phyloP scores from a whole-genome alignment of 139 green algal genomes.

The Chlamydomonas sp. region DNA sequence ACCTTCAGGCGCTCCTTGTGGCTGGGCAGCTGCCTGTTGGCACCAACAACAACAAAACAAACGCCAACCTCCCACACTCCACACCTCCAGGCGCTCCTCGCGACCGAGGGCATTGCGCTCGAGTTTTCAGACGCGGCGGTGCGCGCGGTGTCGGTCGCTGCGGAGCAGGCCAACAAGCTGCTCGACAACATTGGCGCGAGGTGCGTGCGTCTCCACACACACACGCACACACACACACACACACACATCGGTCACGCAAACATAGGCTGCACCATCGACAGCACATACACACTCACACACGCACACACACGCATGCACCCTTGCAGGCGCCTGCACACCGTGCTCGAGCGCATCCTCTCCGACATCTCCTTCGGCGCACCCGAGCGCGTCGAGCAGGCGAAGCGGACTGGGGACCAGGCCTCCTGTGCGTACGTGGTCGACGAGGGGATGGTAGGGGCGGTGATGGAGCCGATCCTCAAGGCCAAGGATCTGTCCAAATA shows the following conservation, averaged over 20 bases:
- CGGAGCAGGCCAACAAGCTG: constrained; percentile 63
- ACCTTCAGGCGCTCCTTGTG: not conserved
- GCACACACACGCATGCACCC: too few species aligned
- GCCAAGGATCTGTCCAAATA: constrained; percentile 70
- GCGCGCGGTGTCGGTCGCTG: constrained; percentile 61
- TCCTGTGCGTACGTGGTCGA: constrained; percentile 44
- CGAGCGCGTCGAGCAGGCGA: constrained; percentile 49
- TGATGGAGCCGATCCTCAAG: constrained; percentile 57
- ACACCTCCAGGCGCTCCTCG: constrained; percentile 67
- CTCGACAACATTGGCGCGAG: constrained; percentile 93
- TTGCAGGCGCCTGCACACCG: constrained; percentile 81
- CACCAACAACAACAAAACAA: too few species aligned
- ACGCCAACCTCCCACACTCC: too few species aligned
- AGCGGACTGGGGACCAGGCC: not conserved
- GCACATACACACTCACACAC: too few species aligned
- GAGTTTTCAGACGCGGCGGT: constrained; percentile 76
- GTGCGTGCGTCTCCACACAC: too few species aligned
- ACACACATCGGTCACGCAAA: too few species aligned
- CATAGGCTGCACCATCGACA: too few species aligned
- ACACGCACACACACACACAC: too few species aligned
- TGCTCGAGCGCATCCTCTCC: constrained; percentile 90
- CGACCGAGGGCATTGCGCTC: constrained; percentile 83
- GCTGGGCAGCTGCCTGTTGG: too few species aligned
- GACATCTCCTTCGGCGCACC: constrained; percentile 88
- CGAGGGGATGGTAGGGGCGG: constrained; percentile 46